These are phyloP conservation scores for Clitocybe nebularis DNA, from an alignment of 1,284 basidiomycete genomes.

Conservation along the genomic window DNA sequence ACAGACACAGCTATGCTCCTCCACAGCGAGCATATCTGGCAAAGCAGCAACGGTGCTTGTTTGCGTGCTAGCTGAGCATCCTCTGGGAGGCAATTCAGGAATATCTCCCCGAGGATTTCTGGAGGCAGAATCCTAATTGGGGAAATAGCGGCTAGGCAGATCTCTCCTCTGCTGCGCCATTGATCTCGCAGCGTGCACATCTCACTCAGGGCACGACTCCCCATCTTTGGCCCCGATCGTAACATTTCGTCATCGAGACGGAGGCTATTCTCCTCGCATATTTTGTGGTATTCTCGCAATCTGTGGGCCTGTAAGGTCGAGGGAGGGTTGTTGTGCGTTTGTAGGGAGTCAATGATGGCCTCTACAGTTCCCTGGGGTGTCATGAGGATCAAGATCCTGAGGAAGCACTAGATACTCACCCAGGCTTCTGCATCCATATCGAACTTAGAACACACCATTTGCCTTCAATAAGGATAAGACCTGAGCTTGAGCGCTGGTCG, in stretches of 20 bases:
- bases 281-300: neutral
- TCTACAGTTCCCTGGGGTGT: neutral
- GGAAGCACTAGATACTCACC: no score
- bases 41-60: neutral
- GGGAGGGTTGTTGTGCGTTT: neutral
- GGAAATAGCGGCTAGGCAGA: neutral
- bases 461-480: no score
- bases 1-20: neutral
- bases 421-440: no score
- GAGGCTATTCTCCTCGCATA: neutral
- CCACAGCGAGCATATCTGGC: constrained; percentile 1
- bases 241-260: neutral
- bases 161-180: neutral
- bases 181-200: neutral
- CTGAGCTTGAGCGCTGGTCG: no score
- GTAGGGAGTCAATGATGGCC: neutral
- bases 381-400: no score
- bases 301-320: neutral
- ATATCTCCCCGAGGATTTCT: constrained; percentile 1
- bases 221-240: neutral
- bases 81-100: neutral
- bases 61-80: neutral
- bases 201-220: neutral
- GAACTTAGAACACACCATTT: no score
- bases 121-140: neutral